A percentile compares a stretch with the other conserved stretches of the same genome.
phyloP scores from a whole-genome alignment of 768 basidiomycete genomes.

The Favolaschia claudopus region DNA sequence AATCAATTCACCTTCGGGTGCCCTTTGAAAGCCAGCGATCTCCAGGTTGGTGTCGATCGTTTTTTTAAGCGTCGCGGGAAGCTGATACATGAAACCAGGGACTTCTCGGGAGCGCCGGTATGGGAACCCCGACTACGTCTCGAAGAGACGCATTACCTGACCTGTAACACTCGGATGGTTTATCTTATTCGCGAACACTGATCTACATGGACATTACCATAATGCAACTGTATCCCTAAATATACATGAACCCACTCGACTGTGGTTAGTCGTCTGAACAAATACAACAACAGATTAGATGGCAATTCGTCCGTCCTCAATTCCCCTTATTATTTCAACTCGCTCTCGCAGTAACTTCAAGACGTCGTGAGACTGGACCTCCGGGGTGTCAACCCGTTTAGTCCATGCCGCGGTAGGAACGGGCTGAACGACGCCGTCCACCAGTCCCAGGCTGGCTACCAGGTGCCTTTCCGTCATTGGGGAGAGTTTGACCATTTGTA shows the following conservation, averaged over 20 bases:
- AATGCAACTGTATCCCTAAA: constrained; percentile 21
- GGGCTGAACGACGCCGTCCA: constrained; percentile 9
- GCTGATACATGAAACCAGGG: background rate
- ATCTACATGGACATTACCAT: constrained; percentile 23
- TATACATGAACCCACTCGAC: constrained; percentile 8
- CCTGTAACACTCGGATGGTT: background rate
- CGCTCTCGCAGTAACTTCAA: constrained; percentile 16
- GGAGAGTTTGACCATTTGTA: constrained; percentile 17
- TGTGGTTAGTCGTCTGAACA: background rate
- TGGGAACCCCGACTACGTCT: background rate
- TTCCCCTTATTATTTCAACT: constrained; percentile 12
- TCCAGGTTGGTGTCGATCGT: constrained; percentile 33
- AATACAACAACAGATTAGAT: background rate
- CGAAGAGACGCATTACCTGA: background rate
- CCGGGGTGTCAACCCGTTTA: background rate
- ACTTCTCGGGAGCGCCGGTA: constrained; percentile 2
- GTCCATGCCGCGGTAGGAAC: background rate
- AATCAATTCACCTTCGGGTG: constrained; percentile 70
- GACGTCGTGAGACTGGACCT: background rate
- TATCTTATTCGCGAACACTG: background rate
- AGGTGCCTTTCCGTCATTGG: constrained; percentile 10
- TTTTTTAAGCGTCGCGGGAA: background rate
- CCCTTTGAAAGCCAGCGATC: constrained; percentile 53
- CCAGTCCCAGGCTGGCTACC: constrained; percentile 4
- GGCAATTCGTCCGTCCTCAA: no score